Evolutionary conservation across 805 yeast species (phyloP).

Genomic region (Teunomyces atbi): DNA sequence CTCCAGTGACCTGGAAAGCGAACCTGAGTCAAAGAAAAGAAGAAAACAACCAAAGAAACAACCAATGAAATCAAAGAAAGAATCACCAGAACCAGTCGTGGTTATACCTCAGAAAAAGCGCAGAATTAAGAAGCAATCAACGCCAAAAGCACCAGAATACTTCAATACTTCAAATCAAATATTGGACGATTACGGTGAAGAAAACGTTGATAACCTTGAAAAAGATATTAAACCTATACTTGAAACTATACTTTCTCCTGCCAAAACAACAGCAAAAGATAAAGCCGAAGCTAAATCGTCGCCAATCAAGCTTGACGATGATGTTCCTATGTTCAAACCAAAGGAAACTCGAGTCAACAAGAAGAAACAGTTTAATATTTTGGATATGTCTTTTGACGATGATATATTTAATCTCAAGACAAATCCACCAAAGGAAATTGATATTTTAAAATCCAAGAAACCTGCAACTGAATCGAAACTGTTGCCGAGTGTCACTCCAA

Average conservation of each 20-base stretch:
- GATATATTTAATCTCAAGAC: constrained; percentile 6
- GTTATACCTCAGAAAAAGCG: neutral
- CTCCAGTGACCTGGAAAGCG: constrained; percentile 1
- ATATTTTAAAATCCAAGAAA: neutral
- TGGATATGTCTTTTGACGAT: constrained; percentile 14
- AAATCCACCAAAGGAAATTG: neutral
- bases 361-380: constrained; percentile 7
- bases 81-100: neutral
- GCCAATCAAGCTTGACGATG: constrained; percentile 12
- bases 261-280: neutral
- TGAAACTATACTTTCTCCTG: neutral
- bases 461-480: constrained; percentile 7
- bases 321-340: neutral
- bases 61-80: constrained; percentile 1
- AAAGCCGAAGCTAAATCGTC: constrained; percentile 1
- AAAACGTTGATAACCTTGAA: constrained; percentile 28
- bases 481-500: constrained; percentile 5
- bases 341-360: neutral
- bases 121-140: neutral
- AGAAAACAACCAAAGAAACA: neutral
- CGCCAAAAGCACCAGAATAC: constrained; percentile 5
- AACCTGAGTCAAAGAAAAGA: constrained; percentile 4
- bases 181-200: constrained; percentile 36
- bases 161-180: constrained; percentile 11
- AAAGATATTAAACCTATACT: constrained; percentile 6